Conservation (phyloP, 768 basidiomycete species). For the Xanthoconium purpureum region DNA sequence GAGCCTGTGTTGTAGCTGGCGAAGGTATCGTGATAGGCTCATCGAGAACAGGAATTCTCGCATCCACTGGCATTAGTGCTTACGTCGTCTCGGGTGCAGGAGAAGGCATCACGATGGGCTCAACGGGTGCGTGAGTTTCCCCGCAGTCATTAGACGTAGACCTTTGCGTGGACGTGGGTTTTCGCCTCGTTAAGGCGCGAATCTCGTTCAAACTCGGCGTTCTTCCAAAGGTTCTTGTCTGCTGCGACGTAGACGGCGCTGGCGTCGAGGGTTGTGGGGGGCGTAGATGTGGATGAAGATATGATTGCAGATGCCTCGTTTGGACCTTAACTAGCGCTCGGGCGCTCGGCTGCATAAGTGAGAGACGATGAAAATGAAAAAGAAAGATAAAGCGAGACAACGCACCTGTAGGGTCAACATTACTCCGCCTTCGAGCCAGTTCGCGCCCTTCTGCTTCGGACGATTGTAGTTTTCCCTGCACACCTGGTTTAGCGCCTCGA, state of each 20-base stretch:
- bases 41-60: no score
- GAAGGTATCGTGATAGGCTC: no score
- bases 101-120: no score
- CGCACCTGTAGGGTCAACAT: neutral
- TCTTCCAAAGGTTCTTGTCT: neutral
- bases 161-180: neutral
- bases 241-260: neutral
- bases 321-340: neutral
- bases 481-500: slow-evolving; percentile 22
- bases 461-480: slow-evolving; percentile 6
- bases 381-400: neutral
- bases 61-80: no score
- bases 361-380: neutral
- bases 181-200: slow-evolving; percentile 14
- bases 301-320: no score
- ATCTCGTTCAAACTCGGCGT: slow-evolving; percentile 18
- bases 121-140: neutral
- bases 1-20: no score
- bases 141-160: neutral
- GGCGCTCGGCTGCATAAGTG: neutral
- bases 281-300: neutral
- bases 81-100: no score
- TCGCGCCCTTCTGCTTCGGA: neutral
- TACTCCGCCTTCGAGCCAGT: neutral
- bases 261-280: slow-evolving; percentile 1